Evolutionary conservation across 805 yeast species (phyloP).

Genomic region (Saccharomyces eubayanus): DNA sequence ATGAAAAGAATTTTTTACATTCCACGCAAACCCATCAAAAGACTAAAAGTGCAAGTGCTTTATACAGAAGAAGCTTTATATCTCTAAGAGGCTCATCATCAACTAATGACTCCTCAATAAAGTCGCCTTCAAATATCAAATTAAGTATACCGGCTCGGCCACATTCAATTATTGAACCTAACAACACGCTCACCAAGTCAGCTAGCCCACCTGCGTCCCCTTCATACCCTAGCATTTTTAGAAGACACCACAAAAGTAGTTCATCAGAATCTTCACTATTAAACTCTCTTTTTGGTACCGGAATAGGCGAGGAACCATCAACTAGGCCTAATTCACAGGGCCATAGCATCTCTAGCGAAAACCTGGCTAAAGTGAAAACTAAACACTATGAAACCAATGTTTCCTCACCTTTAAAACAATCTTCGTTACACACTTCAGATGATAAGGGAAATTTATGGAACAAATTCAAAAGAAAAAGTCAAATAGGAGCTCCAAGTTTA

Average conservation of each 20-base stretch:
- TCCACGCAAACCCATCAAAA: slow-evolving; percentile 19
- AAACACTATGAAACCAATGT: slow-evolving; percentile 6
- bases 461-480: slow-evolving; percentile 24
- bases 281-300: slow-evolving; percentile 32
- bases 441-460: slow-evolving; percentile 26
- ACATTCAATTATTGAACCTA: slow-evolving; percentile 15
- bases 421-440: slow-evolving; percentile 8
- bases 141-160: slow-evolving; percentile 25
- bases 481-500: slow-evolving; percentile 6
- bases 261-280: slow-evolving; percentile 48
- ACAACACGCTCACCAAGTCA: slow-evolving; percentile 10
- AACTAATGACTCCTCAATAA: slow-evolving; percentile 5
- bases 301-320: slow-evolving; percentile 3
- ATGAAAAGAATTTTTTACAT: slow-evolving; percentile 23
- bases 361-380: slow-evolving; percentile 8
- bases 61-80: slow-evolving; percentile 31
- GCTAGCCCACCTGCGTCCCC: slow-evolving; percentile 26
- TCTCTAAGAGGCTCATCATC: slow-evolving; percentile 25
- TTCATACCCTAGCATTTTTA: slow-evolving; percentile 41
- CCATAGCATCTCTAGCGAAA: slow-evolving; percentile 12
- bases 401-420: slow-evolving; percentile 11
- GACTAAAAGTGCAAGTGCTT: slow-evolving; percentile 26
- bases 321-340: slow-evolving; percentile 2
- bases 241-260: slow-evolving; percentile 56
- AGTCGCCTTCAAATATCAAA: slow-evolving; percentile 16